phyloP scores from a whole-genome alignment of 345 rosid species.

The Brassica napus region Da-Ae NC_063447.1:57052001-57052500 shows the following conservation, averaged over 20 bases:
- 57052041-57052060: background rate
- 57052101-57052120: too few relatives aligned
- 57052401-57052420: too few relatives aligned
- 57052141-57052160: background rate
- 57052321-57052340: background rate
- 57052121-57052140: constrained; percentile 4
- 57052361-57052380: background rate
- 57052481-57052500: background rate
- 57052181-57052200: background rate
- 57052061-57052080: background rate
- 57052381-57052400: background rate
- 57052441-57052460: background rate
- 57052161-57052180: background rate
- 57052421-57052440: background rate
- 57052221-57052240: constrained; percentile 6
- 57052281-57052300: background rate
- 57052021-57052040: background rate
- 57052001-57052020: constrained; percentile 2
- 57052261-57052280: constrained; percentile 41
- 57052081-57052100: too few relatives aligned
- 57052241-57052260: constrained; percentile 30
- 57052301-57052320: background rate
- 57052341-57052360: background rate
- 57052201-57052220: background rate
- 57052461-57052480: background rate